A percentile compares a stretch with the other conserved stretches of the same genome.
phyloP scores from a whole-genome alignment of 1,284 basidiomycete species.

The Melanopsichium pennsylvanicum region DNA sequence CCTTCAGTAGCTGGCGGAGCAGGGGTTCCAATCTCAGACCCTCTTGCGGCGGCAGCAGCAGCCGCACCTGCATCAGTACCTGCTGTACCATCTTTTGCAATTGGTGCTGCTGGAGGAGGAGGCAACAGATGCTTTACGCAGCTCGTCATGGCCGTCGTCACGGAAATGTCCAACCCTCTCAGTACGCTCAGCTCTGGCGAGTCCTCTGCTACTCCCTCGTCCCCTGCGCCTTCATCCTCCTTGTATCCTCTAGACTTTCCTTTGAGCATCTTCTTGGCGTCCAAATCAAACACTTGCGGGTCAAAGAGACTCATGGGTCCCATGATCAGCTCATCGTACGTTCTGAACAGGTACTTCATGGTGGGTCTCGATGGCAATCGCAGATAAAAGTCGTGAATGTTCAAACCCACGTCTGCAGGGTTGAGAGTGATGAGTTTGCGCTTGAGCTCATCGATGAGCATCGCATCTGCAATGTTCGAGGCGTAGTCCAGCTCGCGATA shows the following conservation, averaged over 20 bases:
- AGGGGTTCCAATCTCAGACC: constrained; percentile 31
- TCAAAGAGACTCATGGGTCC: constrained; percentile 93
- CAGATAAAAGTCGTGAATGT: constrained; percentile 76
- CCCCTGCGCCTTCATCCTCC: constrained; percentile 42
- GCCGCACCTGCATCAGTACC: constrained; percentile 19
- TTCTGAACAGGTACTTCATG: constrained; percentile 86
- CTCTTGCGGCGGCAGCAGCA: too few relatives aligned
- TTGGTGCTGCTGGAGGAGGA: constrained; percentile 30
- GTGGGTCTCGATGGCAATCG: constrained; percentile 78
- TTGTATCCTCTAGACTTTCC: constrained; percentile 15
- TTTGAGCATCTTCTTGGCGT: constrained; percentile 71
- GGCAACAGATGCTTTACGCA: constrained; percentile 48
- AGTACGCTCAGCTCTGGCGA: constrained; percentile 29
- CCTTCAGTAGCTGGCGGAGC: constrained; percentile 14
- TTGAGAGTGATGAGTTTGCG: constrained; percentile 60
- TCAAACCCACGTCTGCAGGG: constrained; percentile 60
- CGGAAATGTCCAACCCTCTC: constrained; percentile 32
- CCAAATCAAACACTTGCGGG: constrained; percentile 87
- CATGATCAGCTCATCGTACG: constrained; percentile 94
- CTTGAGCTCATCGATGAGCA: constrained; percentile 60
- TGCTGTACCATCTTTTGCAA: constrained; percentile 12
- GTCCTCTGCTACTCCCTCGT: constrained; percentile 48
- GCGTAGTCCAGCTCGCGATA: constrained; percentile 77
- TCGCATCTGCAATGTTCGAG: constrained; percentile 49
- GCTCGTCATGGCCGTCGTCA: constrained; percentile 58